These are phyloP conservation scores for Hirschfeldia incana DNA, from an alignment of 345 rosid genomes.

Conservation along the genomic window DNA sequence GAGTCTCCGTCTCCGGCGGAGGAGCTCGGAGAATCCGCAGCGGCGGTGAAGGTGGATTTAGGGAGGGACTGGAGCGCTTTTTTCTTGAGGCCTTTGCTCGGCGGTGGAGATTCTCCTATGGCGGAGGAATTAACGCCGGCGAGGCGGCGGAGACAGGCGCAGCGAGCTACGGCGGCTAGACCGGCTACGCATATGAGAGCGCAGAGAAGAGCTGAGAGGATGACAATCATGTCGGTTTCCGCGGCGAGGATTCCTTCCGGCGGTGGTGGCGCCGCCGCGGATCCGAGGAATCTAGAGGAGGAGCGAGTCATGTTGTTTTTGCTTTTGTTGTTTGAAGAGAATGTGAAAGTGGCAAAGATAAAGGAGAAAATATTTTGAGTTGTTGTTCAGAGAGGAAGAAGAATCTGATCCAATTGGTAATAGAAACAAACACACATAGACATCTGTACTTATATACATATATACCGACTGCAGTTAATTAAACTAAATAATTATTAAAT, in stretches of 20 bases:
- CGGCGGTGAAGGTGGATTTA: slow-evolving; percentile 48
- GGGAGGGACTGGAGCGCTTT: slow-evolving; percentile 66
- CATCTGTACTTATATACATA: slow-evolving; percentile 30
- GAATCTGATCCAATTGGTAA: slow-evolving; percentile 28
- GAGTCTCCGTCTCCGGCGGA: slow-evolving; percentile 21
- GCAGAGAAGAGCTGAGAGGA: slow-evolving; percentile 72
- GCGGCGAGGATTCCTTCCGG: slow-evolving; percentile 40
- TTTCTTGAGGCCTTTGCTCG: slow-evolving; percentile 73
- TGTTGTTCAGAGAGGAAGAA: slow-evolving; percentile 16
- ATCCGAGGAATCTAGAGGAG: slow-evolving; percentile 41
- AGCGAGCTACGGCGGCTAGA: slow-evolving; percentile 64
- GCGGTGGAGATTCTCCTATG: slow-evolving; percentile 32
- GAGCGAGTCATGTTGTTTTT: slow-evolving; percentile 41
- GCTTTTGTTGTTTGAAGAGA: neutral
- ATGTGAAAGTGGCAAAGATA: slow-evolving; percentile 8
- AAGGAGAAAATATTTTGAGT: neutral
- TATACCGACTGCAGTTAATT: slow-evolving; percentile 13
- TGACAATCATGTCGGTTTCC: slow-evolving; percentile 68
- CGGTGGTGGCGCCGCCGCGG: slow-evolving; percentile 44
- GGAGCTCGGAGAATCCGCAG: slow-evolving; percentile 5
- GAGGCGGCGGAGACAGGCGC: slow-evolving; percentile 63
- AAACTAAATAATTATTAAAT: neutral
- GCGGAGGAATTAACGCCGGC: slow-evolving; percentile 25
- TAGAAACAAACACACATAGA: slow-evolving; percentile 25
- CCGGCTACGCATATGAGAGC: slow-evolving; percentile 73